Percentiles rank a stretch among this genome's conserved stretches.
Evolutionary conservation across 148 eudicot species (phyloP).

Genomic region (Cornus kousa): DNA sequence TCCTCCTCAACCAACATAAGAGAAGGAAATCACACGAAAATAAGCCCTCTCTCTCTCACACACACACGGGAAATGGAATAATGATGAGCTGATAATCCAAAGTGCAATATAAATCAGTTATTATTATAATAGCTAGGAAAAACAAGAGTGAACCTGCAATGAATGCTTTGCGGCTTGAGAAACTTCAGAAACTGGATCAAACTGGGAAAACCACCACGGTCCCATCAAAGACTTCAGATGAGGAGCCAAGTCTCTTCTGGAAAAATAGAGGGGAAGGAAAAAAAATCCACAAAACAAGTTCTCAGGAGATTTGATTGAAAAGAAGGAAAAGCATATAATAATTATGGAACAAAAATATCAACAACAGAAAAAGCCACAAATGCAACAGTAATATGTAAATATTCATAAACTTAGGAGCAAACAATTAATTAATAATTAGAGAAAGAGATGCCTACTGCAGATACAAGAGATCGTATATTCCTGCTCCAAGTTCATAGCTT

Average conservation of each 20-base stretch:
- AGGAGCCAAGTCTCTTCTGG: constrained; percentile 89
- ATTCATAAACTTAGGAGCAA: not conserved
- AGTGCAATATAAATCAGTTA: not conserved
- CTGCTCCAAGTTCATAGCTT: not conserved
- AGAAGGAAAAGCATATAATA: not conserved
- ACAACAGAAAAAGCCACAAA: not conserved
- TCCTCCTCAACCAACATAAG: no score
- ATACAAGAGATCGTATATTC: not conserved
- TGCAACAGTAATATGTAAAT: not conserved
- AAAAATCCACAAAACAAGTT: not conserved
- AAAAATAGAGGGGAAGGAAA: constrained; percentile 6
- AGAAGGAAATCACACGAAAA: no score
- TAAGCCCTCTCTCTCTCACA: no score
- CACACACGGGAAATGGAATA: no score
- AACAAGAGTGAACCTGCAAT: constrained; percentile 58
- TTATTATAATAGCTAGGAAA: not conserved
- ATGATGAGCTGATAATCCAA: not conserved
- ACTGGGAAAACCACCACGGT: constrained; percentile 99
- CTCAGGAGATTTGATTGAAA: not conserved
- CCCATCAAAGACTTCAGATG: constrained; percentile 90
- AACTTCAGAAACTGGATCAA: constrained; percentile 88
- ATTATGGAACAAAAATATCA: not conserved
- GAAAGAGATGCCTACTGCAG: not conserved
- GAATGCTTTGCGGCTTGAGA: constrained; percentile 85
- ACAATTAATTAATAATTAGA: not conserved